These are phyloP conservation scores for Heimioporus sp. DNA, from an alignment of 768 basidiomycete species.

Conservation along the genomic window DNA sequence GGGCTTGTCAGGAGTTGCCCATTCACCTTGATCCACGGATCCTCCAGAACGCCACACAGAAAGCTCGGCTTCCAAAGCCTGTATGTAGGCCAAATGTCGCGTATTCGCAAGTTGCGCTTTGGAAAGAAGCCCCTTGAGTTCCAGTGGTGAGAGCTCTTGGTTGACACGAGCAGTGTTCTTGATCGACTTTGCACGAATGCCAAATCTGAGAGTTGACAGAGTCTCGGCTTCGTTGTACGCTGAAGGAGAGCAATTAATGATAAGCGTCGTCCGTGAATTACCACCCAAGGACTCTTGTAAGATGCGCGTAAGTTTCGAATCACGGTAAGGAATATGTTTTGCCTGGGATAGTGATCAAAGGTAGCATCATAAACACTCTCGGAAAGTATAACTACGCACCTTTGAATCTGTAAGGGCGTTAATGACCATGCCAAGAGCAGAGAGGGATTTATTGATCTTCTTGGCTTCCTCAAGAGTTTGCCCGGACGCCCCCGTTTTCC, in stretches of 20 bases:
- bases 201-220: conserved; percentile 94
- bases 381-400: conserved; percentile 42
- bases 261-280: conserved; percentile 93
- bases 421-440: conserved; percentile 98
- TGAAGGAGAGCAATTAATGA: conserved; percentile 98
- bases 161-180: conserved; percentile 99
- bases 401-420: conserved; percentile 97
- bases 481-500: conserved; percentile 98
- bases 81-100: conserved; percentile 81
- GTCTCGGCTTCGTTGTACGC: conserved; percentile 98
- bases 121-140: conserved; percentile 88
- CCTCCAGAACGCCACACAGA: conserved; percentile 88
- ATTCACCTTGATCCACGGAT: conserved; percentile 77
- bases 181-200: conserved; percentile 99
- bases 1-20: conserved; percentile 70
- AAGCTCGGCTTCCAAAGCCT: conserved; percentile 88
- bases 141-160: conserved; percentile 92
- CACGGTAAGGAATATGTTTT: conserved; percentile 96
- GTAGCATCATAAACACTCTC: conserved; percentile 2
- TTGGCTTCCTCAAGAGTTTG: conserved; percentile 99
- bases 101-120: conserved; percentile 88
- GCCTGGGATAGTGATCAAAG: conserved; percentile 48
- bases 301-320: conserved; percentile 98
- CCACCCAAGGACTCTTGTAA: conserved; percentile 98
- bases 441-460: conserved; percentile 99